Base-by-base conservation (phyloP, 768 basidiomycete species). In the Rubroboletus pulcherrimus region DNA sequence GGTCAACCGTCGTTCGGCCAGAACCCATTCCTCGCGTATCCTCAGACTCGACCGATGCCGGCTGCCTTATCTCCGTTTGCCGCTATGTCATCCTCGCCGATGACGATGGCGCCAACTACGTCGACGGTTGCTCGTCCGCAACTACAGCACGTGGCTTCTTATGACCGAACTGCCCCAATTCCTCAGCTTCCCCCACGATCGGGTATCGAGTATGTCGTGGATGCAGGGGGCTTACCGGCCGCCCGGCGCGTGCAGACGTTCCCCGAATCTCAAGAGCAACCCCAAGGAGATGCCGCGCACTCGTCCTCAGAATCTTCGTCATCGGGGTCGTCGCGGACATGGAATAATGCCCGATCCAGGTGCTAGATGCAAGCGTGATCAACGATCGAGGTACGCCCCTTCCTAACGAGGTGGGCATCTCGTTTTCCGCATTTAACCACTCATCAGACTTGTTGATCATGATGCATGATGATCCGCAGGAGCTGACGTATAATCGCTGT, bases 1-100 rank as follows among this genome's bases (percentile, higher is more conserved):
- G 58, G 60, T 5, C 69, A 71, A 42, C 43, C 71, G 2, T 65
- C 65, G 15, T 68, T 70, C 26, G 66, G 58, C 2, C 62, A 66
- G 31, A 42, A 46, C 11, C 54, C 63, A 2, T 61, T 67, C 43
- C 46, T 61, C 1, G 8, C 45, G 5, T 61, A 57, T 24, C 14
- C 56, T 12, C 59, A 60, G 35, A 42, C 49, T 21, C 55, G 7
- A 21, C 38, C 56, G 1, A 51, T 47, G 11, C 21, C 49, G 4
- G 26, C 49, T 15, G 9, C 52, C 7, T 6, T 66, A 3, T 37
- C 60, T 11, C 39, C 58, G 9, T 68, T 62, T 43, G 9, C 35
- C 3, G 17, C 51, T 3, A 43, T 64, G 33, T 46, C 66, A 7
- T 49, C 60, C n/a, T 39, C 58, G 7, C 10, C 59, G 1, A 39